phyloP scores from a whole-genome alignment of 1,284 basidiomycete genomes.

The Lentinula novae-zelandiae region DNA sequence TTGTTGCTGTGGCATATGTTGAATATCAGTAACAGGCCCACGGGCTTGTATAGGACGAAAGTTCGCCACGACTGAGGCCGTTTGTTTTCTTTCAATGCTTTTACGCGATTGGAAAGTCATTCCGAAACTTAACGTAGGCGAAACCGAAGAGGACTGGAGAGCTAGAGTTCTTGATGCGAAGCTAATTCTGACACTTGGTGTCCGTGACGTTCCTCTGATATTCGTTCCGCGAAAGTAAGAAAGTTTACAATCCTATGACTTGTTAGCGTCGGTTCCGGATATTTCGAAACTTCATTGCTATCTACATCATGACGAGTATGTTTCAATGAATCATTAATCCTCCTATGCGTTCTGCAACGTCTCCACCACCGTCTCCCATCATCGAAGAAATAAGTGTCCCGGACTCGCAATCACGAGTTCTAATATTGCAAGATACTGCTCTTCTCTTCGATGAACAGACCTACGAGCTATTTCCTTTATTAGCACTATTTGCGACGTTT shows the following conservation, averaged over 20 bases:
- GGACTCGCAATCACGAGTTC: not conserved
- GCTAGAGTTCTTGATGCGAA: conserved; percentile 14
- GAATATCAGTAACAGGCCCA: not conserved
- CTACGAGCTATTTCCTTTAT: conserved; percentile 15
- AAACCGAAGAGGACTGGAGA: conserved; percentile 12
- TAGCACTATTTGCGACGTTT: conserved; percentile 14
- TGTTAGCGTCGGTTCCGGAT: not conserved
- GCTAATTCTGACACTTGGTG: conserved; percentile 14
- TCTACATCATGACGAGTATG: too few species aligned
- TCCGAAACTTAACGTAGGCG: conserved; percentile 8
- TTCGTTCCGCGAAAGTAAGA: conserved; percentile 4
- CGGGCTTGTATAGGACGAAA: conserved; percentile 22
- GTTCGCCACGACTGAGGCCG: conserved; percentile 27
- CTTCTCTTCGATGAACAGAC: conserved; percentile 12
- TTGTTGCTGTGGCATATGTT: conserved; percentile 9
- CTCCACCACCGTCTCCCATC: not conserved
- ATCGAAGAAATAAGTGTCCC: not conserved
- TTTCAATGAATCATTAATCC: too few species aligned
- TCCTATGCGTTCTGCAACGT: not conserved
- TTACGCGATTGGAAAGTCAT: conserved; percentile 26
- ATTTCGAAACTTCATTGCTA: too few species aligned
- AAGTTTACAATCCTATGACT: too few species aligned
- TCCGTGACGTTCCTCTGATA: conserved; percentile 12
- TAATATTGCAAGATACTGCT: conserved; percentile 8
- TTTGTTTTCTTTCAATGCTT: conserved; percentile 24